Base-by-base conservation (phyloP, 768 basidiomycete genomes). In the Russula foetens region DNA sequence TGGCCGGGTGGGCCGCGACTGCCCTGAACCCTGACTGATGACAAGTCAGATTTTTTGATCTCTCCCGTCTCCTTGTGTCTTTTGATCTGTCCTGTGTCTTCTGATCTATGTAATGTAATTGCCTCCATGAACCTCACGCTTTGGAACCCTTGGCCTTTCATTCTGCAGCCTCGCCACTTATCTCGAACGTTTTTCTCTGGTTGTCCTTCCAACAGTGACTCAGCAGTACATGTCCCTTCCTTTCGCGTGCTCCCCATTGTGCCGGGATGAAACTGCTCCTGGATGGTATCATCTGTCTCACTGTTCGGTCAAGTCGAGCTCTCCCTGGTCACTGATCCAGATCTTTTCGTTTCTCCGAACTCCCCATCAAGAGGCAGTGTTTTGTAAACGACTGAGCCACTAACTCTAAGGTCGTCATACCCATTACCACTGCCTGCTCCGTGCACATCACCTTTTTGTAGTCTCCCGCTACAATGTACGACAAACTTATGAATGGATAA, bases 321-420 rank as follows among this genome's bases (percentile, higher is more conserved):
- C 53, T 57, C 50, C 52, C 45, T 24, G 58, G n/a, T n/a, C 68
- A 69, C 61, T 68, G 66, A 62, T 69, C 67, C 70, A 65, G 59
- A 59, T 62, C 60, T 59, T 11, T n/a, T 62, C 26, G 54, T 65
- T 62, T n/a, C n/a, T n/a, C n/a, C n/a, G n/a, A n/a, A 56, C n/a
- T 39, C 48, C 19, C 55, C 49, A 61, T 61, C 41, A 56, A 45
- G n/a, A n/a, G n/a, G n/a, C 43, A 47, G 48, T 33, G 46, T 61
- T 56, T 28, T 43, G 43, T 29, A 56, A 61, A 38, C 39, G 28
- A n/a, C n/a, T 43, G 21, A 19, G 14, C 47, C n/a, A 24, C 9
- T 29, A 3, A 17, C 28, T 14, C 45, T 23, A 39, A 43, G 39
- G 47, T 60, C 39, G 38, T 47, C 46, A 55, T 35, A 35, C 29